Evolutionary conservation across 345 rosid species (phyloP).

Genomic region (Laguncularia racemosa): DNA sequence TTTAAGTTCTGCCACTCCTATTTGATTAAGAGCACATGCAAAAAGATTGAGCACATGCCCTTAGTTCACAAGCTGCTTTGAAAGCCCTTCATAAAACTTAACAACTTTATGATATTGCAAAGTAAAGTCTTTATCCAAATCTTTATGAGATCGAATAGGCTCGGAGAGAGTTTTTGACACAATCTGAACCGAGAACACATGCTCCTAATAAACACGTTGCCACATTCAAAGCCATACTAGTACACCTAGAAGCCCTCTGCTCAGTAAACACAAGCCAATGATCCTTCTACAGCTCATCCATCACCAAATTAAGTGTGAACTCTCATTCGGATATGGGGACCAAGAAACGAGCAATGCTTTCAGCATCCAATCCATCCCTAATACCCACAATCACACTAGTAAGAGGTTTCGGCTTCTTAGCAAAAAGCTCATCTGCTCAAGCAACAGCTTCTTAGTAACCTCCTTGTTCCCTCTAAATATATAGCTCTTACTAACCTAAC

Average conservation of each 20-base stretch:
- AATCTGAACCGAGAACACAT: no score
- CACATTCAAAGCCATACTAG: constrained; percentile 80
- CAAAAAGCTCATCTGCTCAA: no score
- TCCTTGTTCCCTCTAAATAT: no score
- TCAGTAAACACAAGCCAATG: constrained; percentile 69
- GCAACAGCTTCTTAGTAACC: no score
- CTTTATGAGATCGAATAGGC: constrained; percentile 98
- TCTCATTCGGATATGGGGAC: constrained; percentile 77
- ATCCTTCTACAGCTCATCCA: constrained; percentile 84
- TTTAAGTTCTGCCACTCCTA: no score
- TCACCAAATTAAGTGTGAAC: constrained; percentile 74
- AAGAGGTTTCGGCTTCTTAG: no score
- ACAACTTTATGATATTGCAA: constrained; percentile 67
- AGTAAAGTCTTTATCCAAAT: constrained; percentile 83
- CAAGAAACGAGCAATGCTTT: constrained; percentile 81
- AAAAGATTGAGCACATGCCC: no score
- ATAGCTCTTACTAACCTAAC: constrained; percentile 61
- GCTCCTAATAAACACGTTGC: no score
- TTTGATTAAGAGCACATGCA: no score
- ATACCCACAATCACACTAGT: constrained; percentile 79
- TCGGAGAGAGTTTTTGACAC: no score
- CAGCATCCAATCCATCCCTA: constrained; percentile 81
- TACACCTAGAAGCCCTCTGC: constrained; percentile 80
- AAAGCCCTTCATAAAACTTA: constrained; percentile 65
- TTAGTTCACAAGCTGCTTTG: no score